Percentiles rank a stretch among this genome's conserved stretches.
Conservation (phyloP, 768 basidiomycete species). For the Naganishia vishniacii region DNA sequence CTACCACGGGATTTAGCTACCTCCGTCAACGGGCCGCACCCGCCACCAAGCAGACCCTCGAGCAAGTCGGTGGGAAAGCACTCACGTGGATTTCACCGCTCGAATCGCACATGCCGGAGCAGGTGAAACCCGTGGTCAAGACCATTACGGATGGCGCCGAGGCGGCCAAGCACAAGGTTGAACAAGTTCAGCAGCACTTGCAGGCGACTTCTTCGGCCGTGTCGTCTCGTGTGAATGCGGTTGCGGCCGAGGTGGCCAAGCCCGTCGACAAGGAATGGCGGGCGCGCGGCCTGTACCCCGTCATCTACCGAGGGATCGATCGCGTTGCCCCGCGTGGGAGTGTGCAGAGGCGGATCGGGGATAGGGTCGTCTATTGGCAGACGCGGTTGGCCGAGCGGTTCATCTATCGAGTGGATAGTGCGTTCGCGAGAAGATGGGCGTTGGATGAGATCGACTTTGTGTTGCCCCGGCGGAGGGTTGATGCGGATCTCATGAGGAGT, state of each 20-base stretch:
- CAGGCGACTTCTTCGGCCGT: slow-evolving; percentile 14
- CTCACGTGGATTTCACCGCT: slow-evolving; percentile 5
- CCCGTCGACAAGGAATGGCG: slow-evolving; percentile 6
- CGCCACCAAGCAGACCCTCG: slow-evolving; percentile 4
- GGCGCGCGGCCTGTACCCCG: slow-evolving; percentile 4
- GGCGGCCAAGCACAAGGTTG: slow-evolving; percentile 6
- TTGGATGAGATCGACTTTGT: slow-evolving; percentile 21
- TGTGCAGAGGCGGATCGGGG: not conserved
- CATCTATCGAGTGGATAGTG: slow-evolving; percentile 17
- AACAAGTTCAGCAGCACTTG: not conserved
- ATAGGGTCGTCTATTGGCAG: not conserved
- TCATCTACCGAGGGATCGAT: not conserved
- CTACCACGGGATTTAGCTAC: not conserved
- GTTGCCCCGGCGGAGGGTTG: slow-evolving; percentile 22
- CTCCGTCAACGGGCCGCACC: slow-evolving; percentile 8
- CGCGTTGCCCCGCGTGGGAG: not conserved
- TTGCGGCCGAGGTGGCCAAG: slow-evolving; percentile 5
- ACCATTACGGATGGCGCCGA: not conserved
- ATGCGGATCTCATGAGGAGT: slow-evolving; percentile 17
- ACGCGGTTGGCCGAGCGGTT: not conserved
- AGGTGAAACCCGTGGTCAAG: slow-evolving; percentile 9
- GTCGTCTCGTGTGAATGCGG: not conserved
- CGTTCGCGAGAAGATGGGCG: slow-evolving; percentile 31
- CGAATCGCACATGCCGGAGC: not conserved
- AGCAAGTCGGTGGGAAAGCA: slow-evolving; percentile 6